Conservation (phyloP, 2,329 filamentous ascomycete genomes). For the Arthrobotrys entomopaga region DNA sequence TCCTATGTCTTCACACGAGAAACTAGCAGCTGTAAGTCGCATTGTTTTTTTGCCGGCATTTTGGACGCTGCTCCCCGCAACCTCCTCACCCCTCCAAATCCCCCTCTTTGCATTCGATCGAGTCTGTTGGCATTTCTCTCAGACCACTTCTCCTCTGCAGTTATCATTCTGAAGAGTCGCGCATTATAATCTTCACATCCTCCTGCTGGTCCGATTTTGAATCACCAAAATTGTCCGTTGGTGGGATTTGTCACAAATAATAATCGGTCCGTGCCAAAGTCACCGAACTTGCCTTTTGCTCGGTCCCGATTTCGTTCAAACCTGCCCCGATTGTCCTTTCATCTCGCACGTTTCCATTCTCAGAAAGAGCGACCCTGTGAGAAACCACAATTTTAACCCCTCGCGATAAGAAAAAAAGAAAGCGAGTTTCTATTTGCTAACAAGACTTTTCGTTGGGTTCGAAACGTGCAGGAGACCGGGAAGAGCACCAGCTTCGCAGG, state of each 20-base stretch:
- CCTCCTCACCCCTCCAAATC: too few relatives aligned
- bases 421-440: conserved; percentile 15
- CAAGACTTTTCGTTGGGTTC: not conserved
- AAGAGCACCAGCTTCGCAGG: conserved; percentile 7
- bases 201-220: not conserved
- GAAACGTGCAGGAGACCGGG: not conserved
- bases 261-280: conserved; percentile 32
- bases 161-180: too few relatives aligned
- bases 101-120: too few relatives aligned
- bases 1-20: too few relatives aligned
- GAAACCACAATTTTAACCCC: conserved; percentile 12
- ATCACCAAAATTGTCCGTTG: not conserved
- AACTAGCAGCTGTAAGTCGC: too few relatives aligned
- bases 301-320: not conserved
- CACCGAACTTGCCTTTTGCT: not conserved
- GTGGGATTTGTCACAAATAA: not conserved
- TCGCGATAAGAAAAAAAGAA: conserved; percentile 25
- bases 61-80: too few relatives aligned
- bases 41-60: too few relatives aligned
- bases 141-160: too few relatives aligned
- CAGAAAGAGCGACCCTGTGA: conserved; percentile 9
- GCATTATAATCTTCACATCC: too few relatives aligned
- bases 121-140: too few relatives aligned
- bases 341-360: conserved; percentile 13
- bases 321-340: conserved; percentile 17